These are phyloP conservation scores for Chaetomiaceae sp. DNA, from an alignment of 2,329 filamentous ascomycete species.

Conservation along the genomic window DNA sequence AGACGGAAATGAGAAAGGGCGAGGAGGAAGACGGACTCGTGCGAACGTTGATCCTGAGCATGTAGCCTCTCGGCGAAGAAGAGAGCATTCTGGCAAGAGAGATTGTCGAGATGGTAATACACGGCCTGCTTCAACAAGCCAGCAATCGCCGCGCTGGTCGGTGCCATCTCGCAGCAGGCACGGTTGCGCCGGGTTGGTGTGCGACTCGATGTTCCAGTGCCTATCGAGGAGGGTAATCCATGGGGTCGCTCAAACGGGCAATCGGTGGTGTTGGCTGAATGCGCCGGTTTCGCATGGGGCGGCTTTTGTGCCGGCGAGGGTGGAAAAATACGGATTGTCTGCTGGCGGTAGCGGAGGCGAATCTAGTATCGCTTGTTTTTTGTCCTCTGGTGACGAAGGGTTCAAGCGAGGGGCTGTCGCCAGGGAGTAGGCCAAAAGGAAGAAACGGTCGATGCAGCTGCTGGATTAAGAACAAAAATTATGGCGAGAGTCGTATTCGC, in stretches of 20 bases:
- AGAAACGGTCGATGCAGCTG: constrained; percentile 26
- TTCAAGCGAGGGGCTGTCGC: constrained; percentile 1
- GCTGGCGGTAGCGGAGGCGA: constrained; percentile 11
- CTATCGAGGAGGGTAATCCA: constrained; percentile 33
- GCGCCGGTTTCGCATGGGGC: constrained; percentile 8
- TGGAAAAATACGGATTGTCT: not conserved
- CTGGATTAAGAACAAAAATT: constrained; percentile 23
- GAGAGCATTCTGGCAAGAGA: constrained; percentile 81
- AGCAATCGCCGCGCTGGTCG: constrained; percentile 46
- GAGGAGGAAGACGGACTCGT: constrained; percentile 77
- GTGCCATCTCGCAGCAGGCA: constrained; percentile 43
- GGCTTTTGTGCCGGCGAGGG: not conserved
- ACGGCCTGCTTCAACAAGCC: constrained; percentile 56
- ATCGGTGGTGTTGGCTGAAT: not conserved
- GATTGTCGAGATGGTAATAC: constrained; percentile 78
- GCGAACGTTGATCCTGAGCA: constrained; percentile 75
- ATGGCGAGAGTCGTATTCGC: constrained; percentile 10
- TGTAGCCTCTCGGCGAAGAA: constrained; percentile 87
- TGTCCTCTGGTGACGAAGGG: not conserved
- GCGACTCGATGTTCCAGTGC: constrained; percentile 22
- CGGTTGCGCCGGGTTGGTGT: constrained; percentile 17
- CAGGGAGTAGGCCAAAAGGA: not conserved
- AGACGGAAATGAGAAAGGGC: constrained; percentile 80
- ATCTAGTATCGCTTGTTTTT: not conserved
- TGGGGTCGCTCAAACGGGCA: constrained; percentile 25